These are phyloP conservation scores for Termitomyces sp. DNA, from an alignment of 768 basidiomycete genomes.

Conservation along the genomic window DNA sequence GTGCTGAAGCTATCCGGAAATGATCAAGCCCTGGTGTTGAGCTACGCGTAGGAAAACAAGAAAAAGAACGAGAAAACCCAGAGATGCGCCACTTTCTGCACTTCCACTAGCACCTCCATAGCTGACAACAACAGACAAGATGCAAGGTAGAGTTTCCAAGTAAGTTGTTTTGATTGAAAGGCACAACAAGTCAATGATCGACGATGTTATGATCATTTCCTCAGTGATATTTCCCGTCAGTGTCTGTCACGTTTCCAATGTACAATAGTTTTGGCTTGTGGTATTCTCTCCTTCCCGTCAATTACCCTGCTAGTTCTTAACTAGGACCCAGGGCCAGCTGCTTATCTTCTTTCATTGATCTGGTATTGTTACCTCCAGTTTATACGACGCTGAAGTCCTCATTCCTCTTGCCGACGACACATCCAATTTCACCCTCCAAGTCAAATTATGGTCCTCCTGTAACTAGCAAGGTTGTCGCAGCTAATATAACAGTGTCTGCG, in stretches of 20 bases:
- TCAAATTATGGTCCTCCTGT: too few species aligned
- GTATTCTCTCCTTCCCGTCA: neutral
- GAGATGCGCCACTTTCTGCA: neutral
- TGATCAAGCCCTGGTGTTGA: neutral
- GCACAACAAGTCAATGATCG: neutral
- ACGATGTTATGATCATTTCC: neutral
- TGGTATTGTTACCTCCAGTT: conserved; percentile 4
- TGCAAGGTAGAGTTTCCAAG: neutral
- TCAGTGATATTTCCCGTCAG: neutral
- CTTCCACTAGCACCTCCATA: neutral
- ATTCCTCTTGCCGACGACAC: neutral
- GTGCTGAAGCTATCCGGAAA: neutral
- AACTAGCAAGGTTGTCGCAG: too few species aligned
- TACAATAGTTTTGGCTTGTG: conserved; percentile 8
- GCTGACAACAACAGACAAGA: neutral
- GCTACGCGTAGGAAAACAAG: neutral
- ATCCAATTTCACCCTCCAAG: conserved; percentile 5
- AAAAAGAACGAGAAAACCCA: neutral
- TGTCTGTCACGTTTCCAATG: neutral
- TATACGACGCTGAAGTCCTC: neutral
- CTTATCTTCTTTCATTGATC: conserved; percentile 12
- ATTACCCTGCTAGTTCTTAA: conserved; percentile 2
- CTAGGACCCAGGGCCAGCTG: conserved; percentile 14
- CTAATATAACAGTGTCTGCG: too few species aligned
- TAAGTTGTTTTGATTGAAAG: neutral